phyloP scores from a whole-genome alignment of 768 basidiomycete genomes.

The Lentinula lateritia region DNA sequence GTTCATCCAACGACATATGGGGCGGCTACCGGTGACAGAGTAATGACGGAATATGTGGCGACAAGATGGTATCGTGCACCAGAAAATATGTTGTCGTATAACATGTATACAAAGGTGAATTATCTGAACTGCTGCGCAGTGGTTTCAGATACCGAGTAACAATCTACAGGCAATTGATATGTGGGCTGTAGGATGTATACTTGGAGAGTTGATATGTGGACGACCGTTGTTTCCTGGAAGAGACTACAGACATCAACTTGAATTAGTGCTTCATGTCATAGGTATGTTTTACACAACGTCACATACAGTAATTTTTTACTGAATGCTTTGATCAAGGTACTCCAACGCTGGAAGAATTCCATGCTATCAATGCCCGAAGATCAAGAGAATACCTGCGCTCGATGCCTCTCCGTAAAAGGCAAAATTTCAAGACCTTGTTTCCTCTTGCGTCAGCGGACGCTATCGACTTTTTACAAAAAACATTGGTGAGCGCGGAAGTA shows the following conservation, averaged over 20 bases:
- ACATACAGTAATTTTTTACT: background rate
- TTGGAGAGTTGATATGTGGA: slow-evolving; percentile 78
- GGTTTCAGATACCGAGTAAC: slow-evolving; percentile 7
- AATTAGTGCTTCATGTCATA: slow-evolving; percentile 75
- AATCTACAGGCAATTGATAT: slow-evolving; percentile 53
- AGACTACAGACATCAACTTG: slow-evolving; percentile 83
- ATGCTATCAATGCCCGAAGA: slow-evolving; percentile 78
- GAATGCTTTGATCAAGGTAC: slow-evolving; percentile 39
- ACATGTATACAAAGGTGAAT: slow-evolving; percentile 68
- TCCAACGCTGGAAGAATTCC: slow-evolving; percentile 86
- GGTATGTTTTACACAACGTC: background rate
- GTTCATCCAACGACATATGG: slow-evolving; percentile 40
- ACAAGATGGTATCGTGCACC: slow-evolving; percentile 32
- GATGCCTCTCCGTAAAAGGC: slow-evolving; percentile 75
- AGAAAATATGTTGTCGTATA: slow-evolving; percentile 93
- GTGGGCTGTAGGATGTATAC: slow-evolving; percentile 72
- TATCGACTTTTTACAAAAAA: slow-evolving; percentile 67
- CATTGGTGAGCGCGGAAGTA: slow-evolving; percentile 39
- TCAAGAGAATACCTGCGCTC: slow-evolving; percentile 86
- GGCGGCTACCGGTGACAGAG: slow-evolving; percentile 58
- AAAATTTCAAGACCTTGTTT: slow-evolving; percentile 66
- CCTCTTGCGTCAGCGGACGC: slow-evolving; percentile 72
- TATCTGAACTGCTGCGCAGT: slow-evolving; percentile 13
- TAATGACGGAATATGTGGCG: slow-evolving; percentile 85
- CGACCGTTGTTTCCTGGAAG: slow-evolving; percentile 86